Base-by-base conservation (phyloP, 768 basidiomycete genomes). In the Rhodotorula kratochvilovae region DNA sequence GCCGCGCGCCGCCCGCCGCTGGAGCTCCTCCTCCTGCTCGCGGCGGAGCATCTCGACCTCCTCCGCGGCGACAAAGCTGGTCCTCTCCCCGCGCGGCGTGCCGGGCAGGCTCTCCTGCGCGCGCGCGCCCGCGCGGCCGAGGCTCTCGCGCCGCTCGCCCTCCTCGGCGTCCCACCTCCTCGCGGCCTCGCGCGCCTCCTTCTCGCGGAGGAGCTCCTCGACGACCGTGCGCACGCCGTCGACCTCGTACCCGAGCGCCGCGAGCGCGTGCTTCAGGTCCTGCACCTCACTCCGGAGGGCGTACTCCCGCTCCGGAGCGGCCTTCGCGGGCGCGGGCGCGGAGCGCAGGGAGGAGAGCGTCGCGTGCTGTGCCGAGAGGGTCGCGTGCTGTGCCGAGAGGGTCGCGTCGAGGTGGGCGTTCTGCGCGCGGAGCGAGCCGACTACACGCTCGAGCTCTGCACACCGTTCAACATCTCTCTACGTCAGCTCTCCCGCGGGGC, bases 161-260 rank as follows among this genome's bases (percentile, higher is more conserved):
- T 79, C 79, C 63, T 76, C 78, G 56, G 63, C 65, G 23, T 76
- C 58, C 69, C 73, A 68, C 27, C 71, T 76, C 25, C 45, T 54
- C 66, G 27, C 56, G 23, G 53, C 55, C 27, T 61, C 54, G 11
- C 56, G n/a, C 65, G 77, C 76, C 63, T 89, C 87, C 69, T 87
- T 81, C 6, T 82, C 83, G 50, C 83, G 80, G 50, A 88, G 81
- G 36, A 92, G 80, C 72, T 91, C 90, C 70, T 87, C 85, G 63
- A 96, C 82, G 8, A 91, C 91, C 68, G 90, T 89, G 79, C 94
- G 90, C 1, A 97, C 90, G 0, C 93, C 89, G 1, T 90, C 89
- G 4, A 97, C 90, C 80, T 98, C 92, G 7, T 87, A 87, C 0
- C 86, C 88, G 11, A 96, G 85, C 54, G 88, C 81, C 76, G 93